Base-by-base conservation (phyloP, 345 rosid genomes). In the Bruguiera parviflora region DNA sequence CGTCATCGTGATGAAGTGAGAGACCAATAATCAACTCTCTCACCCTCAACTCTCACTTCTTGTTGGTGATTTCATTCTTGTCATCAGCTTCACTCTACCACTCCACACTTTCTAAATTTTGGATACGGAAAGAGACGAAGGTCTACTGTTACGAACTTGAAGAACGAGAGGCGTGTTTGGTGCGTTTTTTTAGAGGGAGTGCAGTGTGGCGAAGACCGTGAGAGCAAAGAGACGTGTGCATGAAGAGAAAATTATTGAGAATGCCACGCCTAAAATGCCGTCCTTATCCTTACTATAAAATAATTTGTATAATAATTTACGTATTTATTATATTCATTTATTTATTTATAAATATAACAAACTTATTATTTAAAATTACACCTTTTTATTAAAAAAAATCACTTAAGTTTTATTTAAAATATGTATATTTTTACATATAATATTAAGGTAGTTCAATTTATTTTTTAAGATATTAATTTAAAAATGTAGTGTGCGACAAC, bases 1-100 rank as follows among this genome's bases (percentile, higher is more conserved):
- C 1, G 7, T 33, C 43, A 57, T 29, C 58, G n/a, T n/a, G 16
- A 10, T 58, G 43, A 66, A 0, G 21, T 25, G 22, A n/a, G 60
- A 25, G 16, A 22, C 9, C 8, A 3, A 28, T 19, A 16, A 21
- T 25, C 64, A 22, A 46, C 19, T 58, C 16, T 47, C 67, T 57
- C 27, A 47, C 59, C 51, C 71, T 65, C 70, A 59, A 64, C 65
- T 78, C 55, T 65, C 25, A 24, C 55, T 69, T 72, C 53, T 64
- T 58, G 64, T 35, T 32, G 56, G 67, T 56, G 58, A 60, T 55
- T 69, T 71, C 52, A 35, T 37, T 55, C 35, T 37, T 25, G 67
- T 20, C 53, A 33, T 25, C 66, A 63, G 73, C 63, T 53, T 70
- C 35, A 9, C 53, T 32, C 19, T 5, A 11, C 35, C 43, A 25